phyloP scores from a whole-genome alignment of 2,329 filamentous ascomycete genomes.

The Cadophora sp. region DNA sequence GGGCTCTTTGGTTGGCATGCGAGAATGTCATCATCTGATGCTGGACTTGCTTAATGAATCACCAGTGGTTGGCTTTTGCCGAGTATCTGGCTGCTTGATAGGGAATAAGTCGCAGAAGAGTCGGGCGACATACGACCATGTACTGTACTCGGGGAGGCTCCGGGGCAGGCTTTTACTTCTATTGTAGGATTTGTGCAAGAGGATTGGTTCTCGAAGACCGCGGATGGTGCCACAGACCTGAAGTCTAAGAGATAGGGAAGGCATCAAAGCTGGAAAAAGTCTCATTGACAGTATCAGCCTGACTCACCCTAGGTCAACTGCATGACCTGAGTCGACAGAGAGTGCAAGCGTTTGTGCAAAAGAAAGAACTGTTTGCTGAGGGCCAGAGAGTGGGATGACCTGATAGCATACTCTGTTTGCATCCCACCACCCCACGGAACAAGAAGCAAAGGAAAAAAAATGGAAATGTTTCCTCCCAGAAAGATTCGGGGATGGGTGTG shows the following conservation, averaged over 20 bases:
- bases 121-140: constrained; percentile 9
- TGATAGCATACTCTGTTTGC: background rate
- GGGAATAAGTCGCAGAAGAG: background rate
- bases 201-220: constrained; percentile 7
- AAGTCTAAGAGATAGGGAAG: constrained; percentile 17
- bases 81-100: background rate
- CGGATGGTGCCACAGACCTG: constrained; percentile 24
- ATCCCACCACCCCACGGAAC: background rate
- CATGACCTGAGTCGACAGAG: background rate
- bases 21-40: constrained; percentile 6
- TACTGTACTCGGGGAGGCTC: constrained; percentile 8
- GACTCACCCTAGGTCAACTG: constrained; percentile 20
- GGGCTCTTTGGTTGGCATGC: background rate
- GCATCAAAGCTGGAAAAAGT: constrained; percentile 27
- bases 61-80: constrained; percentile 12
- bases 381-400: background rate
- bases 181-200: background rate
- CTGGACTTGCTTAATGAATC: constrained; percentile 1
- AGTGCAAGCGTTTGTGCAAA: background rate
- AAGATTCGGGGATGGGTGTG: background rate
- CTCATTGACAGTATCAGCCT: constrained; percentile 27
- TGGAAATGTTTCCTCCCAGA: constrained; percentile 7
- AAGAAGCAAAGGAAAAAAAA: background rate
- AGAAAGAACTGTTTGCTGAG: constrained; percentile 4
- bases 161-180: background rate